Base-by-base conservation (phyloP, 768 basidiomycete species). In the Pilatotrama ljubarskyi region DNA sequence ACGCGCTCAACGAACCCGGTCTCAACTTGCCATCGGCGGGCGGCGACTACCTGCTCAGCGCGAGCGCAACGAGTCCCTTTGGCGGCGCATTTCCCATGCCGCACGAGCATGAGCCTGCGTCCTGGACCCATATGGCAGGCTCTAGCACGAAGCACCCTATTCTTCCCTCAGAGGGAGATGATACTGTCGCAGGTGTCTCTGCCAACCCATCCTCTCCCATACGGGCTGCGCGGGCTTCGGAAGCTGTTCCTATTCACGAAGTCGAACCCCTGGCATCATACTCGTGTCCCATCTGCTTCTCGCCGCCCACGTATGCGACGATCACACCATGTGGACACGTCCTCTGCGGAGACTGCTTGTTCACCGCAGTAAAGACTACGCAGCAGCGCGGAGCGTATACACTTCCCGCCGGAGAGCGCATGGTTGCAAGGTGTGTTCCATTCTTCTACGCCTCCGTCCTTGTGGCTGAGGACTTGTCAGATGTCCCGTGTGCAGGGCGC, bases 251-350 rank as follows among this genome's bases (percentile, higher is more conserved):
- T 1, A 7, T 47, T 1, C 59, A 64, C 7, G 71, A 72, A 11
- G 49, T 60, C 18, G 65, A 71, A 42, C 76, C 74, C 0, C 77
- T 90, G 15, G 79, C 86, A 0, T 73, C 78, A n/a, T 91, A 90
- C 69, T 83, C 81, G 0, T 91, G 91, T 67, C 91, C 91, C 10
- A 87, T 92, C 61, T 92, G 91, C 68, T 90, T 91, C 77, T 85
- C 78, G 40, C 81, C 87, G 0, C 90, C 90, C 0, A 83, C 83
- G 0, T 85, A 89, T 60, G 87, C 91, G 5, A 88, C 89, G 1
- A 70, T 93, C 46, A 91, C 90, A 0, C 88, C 88, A 0, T 93
- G 91, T 64, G 91, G 91, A 0, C 91, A 93, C 64, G 79, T 93
- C 38, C 84, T 86, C 61, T 92, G 91, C 64, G 90, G 89, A 1